phyloP scores from a whole-genome alignment of 768 basidiomycete genomes.

The Trametes cubensis region DNA sequence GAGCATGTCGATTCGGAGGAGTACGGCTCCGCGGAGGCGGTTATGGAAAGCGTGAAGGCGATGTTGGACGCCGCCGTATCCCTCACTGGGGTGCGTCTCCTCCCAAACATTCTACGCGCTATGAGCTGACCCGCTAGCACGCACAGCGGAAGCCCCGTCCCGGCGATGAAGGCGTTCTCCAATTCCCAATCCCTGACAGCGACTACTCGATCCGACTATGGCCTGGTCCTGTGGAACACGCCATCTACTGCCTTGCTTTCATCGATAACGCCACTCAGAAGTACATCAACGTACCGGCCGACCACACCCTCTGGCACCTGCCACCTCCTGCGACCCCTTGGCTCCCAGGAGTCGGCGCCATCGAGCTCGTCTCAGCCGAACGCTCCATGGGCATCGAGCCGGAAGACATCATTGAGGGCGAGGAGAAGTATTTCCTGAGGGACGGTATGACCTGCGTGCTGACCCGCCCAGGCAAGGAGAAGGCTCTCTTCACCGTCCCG shows the following conservation, averaged over 20 bases:
- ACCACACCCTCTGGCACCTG: neutral
- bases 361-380: neutral
- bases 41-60: neutral
- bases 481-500: conserved; percentile 1
- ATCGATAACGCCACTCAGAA: neutral
- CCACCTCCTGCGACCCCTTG: neutral
- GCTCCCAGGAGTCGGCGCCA: neutral
- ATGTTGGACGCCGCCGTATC: neutral
- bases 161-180: neutral
- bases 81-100: neutral
- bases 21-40: neutral
- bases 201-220: neutral
- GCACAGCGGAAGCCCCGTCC: neutral
- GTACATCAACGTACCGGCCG: neutral
- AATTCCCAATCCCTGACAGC: neutral
- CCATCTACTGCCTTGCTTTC: conserved; percentile 5
- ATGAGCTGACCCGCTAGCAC: neutral
- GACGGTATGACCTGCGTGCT: conserved; percentile 4
- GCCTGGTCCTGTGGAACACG: neutral
- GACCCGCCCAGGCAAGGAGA: neutral
- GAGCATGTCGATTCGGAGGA: neutral
- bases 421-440: conserved; percentile 2
- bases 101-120: neutral
- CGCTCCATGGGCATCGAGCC: neutral
- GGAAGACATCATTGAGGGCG: neutral